Evolutionary conservation across 1,139 yeast species (phyloP).

Genomic region (Blastobotrys indianensis): DNA sequence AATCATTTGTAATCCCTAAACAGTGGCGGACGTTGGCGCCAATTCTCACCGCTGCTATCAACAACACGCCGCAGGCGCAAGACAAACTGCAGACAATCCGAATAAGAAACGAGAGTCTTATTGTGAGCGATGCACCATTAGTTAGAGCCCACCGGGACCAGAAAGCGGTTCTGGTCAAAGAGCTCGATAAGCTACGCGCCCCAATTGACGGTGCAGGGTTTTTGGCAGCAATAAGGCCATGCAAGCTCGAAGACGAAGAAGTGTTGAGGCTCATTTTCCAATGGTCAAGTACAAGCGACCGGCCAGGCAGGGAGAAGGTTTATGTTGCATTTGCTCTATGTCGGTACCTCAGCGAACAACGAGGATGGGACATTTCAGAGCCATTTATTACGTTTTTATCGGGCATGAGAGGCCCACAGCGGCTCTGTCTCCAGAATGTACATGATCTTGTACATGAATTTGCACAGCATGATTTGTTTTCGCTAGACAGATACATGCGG

Average conservation of each 20-base stretch:
- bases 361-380: conserved; percentile 27
- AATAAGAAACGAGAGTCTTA: conserved; percentile 28
- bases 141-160: conserved; percentile 22
- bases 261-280: conserved; percentile 24
- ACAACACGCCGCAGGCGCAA: conserved; percentile 20
- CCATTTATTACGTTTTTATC: conserved; percentile 29
- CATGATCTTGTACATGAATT: conserved; percentile 53
- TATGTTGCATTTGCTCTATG: conserved; percentile 26
- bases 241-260: conserved; percentile 16
- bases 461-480: conserved; percentile 43
- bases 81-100: conserved; percentile 31
- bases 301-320: conserved; percentile 24
- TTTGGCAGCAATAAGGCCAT: conserved; percentile 21
- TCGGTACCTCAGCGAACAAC: conserved; percentile 16
- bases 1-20: conserved; percentile 71
- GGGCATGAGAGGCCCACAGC: conserved; percentile 13
- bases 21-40: conserved; percentile 62
- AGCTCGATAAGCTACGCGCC: conserved; percentile 20
- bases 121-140: conserved; percentile 23
- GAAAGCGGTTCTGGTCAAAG: conserved; percentile 17
- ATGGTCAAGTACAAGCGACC: conserved; percentile 29
- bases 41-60: conserved; percentile 42
- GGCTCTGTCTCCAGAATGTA: conserved; percentile 34
- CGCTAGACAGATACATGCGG: conserved; percentile 65
- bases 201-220: conserved; percentile 20